Conservation (phyloP, 495 filamentous ascomycete genomes). For the Bathelium albidoporum region DNA sequence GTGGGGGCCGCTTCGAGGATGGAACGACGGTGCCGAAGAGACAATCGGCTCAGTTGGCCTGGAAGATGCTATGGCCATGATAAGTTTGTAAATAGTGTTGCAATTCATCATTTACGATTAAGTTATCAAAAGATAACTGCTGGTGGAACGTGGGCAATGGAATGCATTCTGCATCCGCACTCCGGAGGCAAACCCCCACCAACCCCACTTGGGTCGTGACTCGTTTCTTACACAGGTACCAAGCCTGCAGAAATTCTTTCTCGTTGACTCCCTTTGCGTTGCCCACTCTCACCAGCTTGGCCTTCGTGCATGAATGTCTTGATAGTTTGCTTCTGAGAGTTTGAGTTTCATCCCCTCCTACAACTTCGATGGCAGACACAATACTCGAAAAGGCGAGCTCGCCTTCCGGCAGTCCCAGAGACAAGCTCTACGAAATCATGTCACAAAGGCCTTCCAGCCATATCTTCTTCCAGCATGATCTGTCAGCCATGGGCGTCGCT, state of each 20-base stretch:
- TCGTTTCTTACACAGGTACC: too few species aligned
- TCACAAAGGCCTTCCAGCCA: constrained; percentile 15
- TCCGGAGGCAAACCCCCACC: too few species aligned
- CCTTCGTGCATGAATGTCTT: background rate
- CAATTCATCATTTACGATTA: too few species aligned
- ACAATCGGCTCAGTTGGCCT: constrained; percentile 14
- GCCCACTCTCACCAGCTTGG: background rate
- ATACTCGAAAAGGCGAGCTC: constrained; percentile 2
- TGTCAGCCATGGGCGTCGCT: constrained; percentile 20
- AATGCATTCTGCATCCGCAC: too few species aligned
- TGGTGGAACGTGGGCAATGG: too few species aligned
- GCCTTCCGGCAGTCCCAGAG: constrained; percentile 1
- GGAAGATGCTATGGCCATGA: constrained; percentile 16
- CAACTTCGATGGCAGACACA: background rate
- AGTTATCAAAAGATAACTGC: too few species aligned
- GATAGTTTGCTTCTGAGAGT: too few species aligned
- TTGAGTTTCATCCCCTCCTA: background rate
- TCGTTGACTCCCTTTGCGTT: too few species aligned
- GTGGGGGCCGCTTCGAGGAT: constrained; percentile 64
- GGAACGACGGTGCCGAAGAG: constrained; percentile 33
- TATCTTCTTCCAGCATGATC: constrained; percentile 25
- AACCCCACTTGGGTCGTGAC: too few species aligned
- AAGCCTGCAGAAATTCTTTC: too few species aligned
- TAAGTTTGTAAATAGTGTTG: constrained; percentile 10
- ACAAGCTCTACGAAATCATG: constrained; percentile 21